Evolutionary conservation across 2,329 filamentous ascomycete species (phyloP).

Genomic region (Capronia coronata): DNA sequence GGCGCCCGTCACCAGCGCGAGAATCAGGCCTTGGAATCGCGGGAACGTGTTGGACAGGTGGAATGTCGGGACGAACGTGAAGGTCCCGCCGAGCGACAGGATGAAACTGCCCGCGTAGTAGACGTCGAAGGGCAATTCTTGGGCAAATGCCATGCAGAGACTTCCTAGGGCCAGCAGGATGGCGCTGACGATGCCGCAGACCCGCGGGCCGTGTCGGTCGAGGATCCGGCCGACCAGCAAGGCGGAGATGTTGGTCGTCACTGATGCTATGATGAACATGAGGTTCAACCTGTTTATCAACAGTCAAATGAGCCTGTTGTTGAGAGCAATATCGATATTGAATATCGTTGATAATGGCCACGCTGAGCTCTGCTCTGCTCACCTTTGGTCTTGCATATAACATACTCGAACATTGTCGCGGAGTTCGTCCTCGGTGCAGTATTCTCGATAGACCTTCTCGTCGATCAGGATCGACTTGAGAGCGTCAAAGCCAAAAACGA

Average conservation of each 20-base stretch:
- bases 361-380: slow-evolving; percentile 16
- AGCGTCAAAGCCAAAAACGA: slow-evolving; percentile 79
- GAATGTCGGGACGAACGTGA: slow-evolving; percentile 74
- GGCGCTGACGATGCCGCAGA: slow-evolving; percentile 65
- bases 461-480: slow-evolving; percentile 71
- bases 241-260: slow-evolving; percentile 79
- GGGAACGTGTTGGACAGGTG: slow-evolving; percentile 79
- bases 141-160: slow-evolving; percentile 63
- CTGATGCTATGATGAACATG: slow-evolving; percentile 86
- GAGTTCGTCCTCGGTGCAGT: slow-evolving; percentile 51
- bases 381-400: slow-evolving; percentile 51
- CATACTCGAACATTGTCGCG: slow-evolving; percentile 46
- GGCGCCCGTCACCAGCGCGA: slow-evolving; percentile 71
- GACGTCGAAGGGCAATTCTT: slow-evolving; percentile 61
- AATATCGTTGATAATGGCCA: no score
- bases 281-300: slow-evolving; percentile 58
- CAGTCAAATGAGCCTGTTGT: background rate
- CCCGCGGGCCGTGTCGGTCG: slow-evolving; percentile 72
- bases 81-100: slow-evolving; percentile 69
- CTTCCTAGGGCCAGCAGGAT: slow-evolving; percentile 62
- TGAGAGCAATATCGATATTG: no score
- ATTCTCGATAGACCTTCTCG: slow-evolving; percentile 64
- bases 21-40: slow-evolving; percentile 63
- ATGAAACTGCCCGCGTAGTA: slow-evolving; percentile 69
- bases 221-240: slow-evolving; percentile 78